Evolutionary conservation across 495 filamentous ascomycete genomes (phyloP), one percentile per base, ranked within the genome.

Genomic region (Xanthoparmelia taractica): DNA sequence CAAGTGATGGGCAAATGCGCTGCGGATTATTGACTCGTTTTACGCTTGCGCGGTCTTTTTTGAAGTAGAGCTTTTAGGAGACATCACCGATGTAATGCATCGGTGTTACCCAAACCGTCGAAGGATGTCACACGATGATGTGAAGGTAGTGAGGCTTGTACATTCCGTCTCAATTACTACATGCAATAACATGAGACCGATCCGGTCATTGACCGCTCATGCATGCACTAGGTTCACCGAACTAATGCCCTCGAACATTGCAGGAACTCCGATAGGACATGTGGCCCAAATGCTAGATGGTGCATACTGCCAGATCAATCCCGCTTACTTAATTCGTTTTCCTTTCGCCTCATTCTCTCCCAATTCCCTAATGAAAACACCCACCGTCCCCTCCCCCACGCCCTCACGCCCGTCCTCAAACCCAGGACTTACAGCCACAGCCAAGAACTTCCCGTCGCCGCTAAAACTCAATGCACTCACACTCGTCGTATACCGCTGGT

Each of bases 401-500:
- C 90, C 86, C 57, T 94, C 88, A 75, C 87, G 87, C 2, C 91
- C 93, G 67, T 92, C 89, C 78, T 97, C 94, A 71, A 96, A 97
- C 1, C 93, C 91, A 0, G 91, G 91, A 69, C 91, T 94, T 37
- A 90, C 82, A 20, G 81, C 94, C 60, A 97, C 81, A 27, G 90
- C 94, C 40, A 98, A 75, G 64, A 87, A 89, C 72, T 85, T 89
- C 17, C 94, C 94, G 70, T 96, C 86, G 15, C 75, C 74, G 55
- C 84, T 90, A 69, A 97, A 97, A 2, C 77, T 80, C 63, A 97
- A 71, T 0, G 87, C 85, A 8, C 87, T 85, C 34, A 98, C 84
- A 71, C 87, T 91, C 20, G 87, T 82, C 1, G 85, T 79, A 57
- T 91, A 90, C 69, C 87, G 87, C 71, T 90, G 92, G 74, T 96